Conservation (phyloP, 2,329 filamentous ascomycete genomes). For the Phaeosphaeriaceae sp. region DNA sequence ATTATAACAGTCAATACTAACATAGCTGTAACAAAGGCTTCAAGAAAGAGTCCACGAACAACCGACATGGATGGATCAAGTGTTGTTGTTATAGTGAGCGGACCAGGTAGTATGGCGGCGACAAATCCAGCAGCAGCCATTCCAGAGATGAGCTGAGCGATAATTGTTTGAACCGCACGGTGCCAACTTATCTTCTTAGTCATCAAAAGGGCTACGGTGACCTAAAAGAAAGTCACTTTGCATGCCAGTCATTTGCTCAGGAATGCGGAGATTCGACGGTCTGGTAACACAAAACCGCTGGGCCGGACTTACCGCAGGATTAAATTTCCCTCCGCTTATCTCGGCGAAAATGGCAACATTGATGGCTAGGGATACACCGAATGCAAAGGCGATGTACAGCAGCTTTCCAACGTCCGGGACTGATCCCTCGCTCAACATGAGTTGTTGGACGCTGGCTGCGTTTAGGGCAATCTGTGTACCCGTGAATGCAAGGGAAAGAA, state of each 20-base stretch:
- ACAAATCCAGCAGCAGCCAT: slow-evolving; percentile 42
- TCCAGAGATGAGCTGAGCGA: slow-evolving; percentile 36
- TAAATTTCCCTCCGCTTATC: slow-evolving; percentile 43
- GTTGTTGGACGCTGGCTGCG: slow-evolving; percentile 36
- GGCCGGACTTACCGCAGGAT: slow-evolving; percentile 37
- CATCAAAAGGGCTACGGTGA: slow-evolving; percentile 31
- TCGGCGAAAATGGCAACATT: slow-evolving; percentile 47
- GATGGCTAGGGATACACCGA: slow-evolving; percentile 43
- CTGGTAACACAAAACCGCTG: slow-evolving; percentile 1
- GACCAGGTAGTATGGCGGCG: slow-evolving; percentile 37
- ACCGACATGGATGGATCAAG: slow-evolving; percentile 32
- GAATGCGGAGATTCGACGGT: slow-evolving; percentile 29
- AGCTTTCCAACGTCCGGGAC: slow-evolving; percentile 36
- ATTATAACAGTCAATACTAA: slow-evolving; percentile 54
- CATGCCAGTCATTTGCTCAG: too few species aligned
- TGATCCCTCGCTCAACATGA: slow-evolving; percentile 13
- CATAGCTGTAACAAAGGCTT: slow-evolving; percentile 43
- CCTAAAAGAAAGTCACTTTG: slow-evolving; percentile 17
- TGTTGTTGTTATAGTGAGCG: slow-evolving; percentile 29
- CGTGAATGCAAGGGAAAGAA: slow-evolving; percentile 47
- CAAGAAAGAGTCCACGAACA: slow-evolving; percentile 34
- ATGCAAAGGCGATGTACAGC: slow-evolving; percentile 43
- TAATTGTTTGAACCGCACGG: slow-evolving; percentile 30
- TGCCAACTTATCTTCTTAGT: slow-evolving; percentile 30
- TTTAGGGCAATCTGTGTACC: slow-evolving; percentile 58